These are phyloP conservation scores for Globisporangium nodosum DNA, from an alignment of 352 stramenopile genomes.

Conservation along the genomic window DNA sequence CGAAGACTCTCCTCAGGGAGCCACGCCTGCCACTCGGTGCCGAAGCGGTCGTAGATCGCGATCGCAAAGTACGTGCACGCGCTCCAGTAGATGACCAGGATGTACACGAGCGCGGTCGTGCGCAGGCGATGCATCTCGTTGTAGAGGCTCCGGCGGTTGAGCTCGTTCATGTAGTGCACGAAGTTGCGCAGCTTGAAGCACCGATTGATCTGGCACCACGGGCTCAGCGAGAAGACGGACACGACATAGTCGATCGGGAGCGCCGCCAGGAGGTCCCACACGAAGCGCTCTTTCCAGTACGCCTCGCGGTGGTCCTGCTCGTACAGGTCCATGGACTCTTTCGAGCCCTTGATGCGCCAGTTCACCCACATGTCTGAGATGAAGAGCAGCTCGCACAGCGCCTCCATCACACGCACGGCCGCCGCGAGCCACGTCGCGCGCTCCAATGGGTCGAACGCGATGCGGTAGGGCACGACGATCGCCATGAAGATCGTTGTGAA, in stretches of 20 bases:
- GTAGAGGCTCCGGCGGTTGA: slow-evolving; percentile 47
- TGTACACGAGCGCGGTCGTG: slow-evolving; percentile 42
- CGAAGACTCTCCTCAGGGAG: slow-evolving; percentile 16
- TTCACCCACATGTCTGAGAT: slow-evolving; percentile 48
- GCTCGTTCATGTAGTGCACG: slow-evolving; percentile 46
- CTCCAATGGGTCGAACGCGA: slow-evolving; percentile 32
- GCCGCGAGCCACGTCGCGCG: slow-evolving; percentile 11
- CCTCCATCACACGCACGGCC: slow-evolving; percentile 13
- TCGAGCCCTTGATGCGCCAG: slow-evolving; percentile 43
- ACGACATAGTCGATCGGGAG: slow-evolving; percentile 55
- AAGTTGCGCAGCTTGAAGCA: slow-evolving; percentile 53
- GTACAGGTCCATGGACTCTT: slow-evolving; percentile 45
- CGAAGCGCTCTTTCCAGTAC: slow-evolving; percentile 31
- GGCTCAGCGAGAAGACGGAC: slow-evolving; percentile 34
- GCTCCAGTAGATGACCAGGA: slow-evolving; percentile 48
- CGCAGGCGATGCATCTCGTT: slow-evolving; percentile 48
- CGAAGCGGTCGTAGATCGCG: slow-evolving; percentile 27
- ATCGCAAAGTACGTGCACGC: slow-evolving; percentile 49
- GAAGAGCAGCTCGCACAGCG: slow-evolving; percentile 42
- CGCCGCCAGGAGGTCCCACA: slow-evolving; percentile 34
- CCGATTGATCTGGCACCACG: slow-evolving; percentile 34
- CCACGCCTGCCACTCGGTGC: slow-evolving; percentile 44
- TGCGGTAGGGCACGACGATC: slow-evolving; percentile 40
- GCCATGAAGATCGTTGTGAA: slow-evolving; percentile 34
- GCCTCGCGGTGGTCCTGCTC: slow-evolving; percentile 29